These are phyloP conservation scores for Amphirosellinia nigrospora DNA, from an alignment of 495 filamentous ascomycete species.

Conservation along the genomic window DNA sequence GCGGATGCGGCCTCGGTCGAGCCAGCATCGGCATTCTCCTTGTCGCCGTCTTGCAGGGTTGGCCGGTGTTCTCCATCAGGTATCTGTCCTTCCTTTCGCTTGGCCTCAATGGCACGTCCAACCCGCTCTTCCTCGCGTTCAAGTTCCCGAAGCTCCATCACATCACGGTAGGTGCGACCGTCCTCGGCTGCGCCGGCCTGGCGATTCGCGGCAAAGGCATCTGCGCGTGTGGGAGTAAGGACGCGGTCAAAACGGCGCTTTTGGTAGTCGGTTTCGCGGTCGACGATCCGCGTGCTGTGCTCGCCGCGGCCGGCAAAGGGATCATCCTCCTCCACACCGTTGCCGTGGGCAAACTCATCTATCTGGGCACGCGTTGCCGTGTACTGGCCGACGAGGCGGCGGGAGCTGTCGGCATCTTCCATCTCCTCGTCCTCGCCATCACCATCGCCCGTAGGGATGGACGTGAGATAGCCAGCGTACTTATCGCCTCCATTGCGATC, in stretches of 20 bases:
- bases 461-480: conserved; percentile 88
- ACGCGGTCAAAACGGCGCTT: conserved; percentile 89
- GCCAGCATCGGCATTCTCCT: conserved; percentile 75
- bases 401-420: conserved; percentile 72
- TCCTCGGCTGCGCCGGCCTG: conserved; percentile 69
- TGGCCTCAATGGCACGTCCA: conserved; percentile 77
- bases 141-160: conserved; percentile 89
- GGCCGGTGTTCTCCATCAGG: conserved; percentile 61
- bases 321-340: conserved; percentile 89
- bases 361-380: conserved; percentile 90
- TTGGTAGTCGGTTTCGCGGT: conserved; percentile 97
- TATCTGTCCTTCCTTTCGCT: conserved; percentile 66
- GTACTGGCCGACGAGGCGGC: conserved; percentile 92
- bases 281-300: conserved; percentile 85
- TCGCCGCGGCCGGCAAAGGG: conserved; percentile 81
- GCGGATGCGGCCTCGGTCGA: conserved; percentile 66
- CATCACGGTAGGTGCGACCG: conserved; percentile 77
- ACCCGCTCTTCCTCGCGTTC: conserved; percentile 96
- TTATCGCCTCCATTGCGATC: conserved; percentile 79
- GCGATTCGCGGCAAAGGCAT: conserved; percentile 81
- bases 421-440: conserved; percentile 88
- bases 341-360: conserved; percentile 89
- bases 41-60: conserved; percentile 71
- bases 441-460: conserved; percentile 80
- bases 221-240: conserved; percentile 85